A percentile compares a stretch with the other conserved stretches of the same genome.
These are phyloP conservation scores for Irpex lacteus DNA, from an alignment of 1,284 basidiomycete genomes.

Conservation along the genomic window DNA sequence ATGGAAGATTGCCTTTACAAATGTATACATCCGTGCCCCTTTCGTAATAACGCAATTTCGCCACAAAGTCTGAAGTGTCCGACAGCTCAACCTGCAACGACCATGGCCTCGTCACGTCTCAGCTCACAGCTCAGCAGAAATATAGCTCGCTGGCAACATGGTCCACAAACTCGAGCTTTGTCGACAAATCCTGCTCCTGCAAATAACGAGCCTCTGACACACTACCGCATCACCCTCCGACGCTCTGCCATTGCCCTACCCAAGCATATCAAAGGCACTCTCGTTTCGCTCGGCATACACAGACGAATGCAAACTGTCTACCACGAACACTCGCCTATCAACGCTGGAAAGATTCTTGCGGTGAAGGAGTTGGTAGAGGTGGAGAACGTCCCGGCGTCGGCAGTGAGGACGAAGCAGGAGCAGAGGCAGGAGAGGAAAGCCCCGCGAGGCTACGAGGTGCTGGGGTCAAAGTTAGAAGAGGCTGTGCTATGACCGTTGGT, in stretches of 20 bases:
- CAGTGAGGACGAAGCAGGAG: constrained; percentile 64
- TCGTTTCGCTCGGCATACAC: constrained; percentile 76
- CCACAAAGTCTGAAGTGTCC: neutral
- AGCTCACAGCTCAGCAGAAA: neutral
- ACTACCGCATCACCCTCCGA: constrained; percentile 82
- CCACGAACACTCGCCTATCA: constrained; percentile 66
- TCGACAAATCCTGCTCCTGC: neutral
- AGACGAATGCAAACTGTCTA: constrained; percentile 82
- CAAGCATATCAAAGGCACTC: constrained; percentile 66
- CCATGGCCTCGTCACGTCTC: neutral
- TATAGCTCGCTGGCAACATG: neutral
- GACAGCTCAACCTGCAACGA: neutral
- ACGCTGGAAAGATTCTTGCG: constrained; percentile 78
- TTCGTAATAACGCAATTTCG: no score
- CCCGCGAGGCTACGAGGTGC: constrained; percentile 61
- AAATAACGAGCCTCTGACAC: constrained; percentile 44
- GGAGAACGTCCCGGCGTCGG: constrained; percentile 67
- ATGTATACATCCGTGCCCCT: no score
- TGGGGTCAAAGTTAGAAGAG: constrained; percentile 26
- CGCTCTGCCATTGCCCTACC: constrained; percentile 83
- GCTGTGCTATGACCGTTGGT: neutral
- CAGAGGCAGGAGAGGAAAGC: constrained; percentile 63
- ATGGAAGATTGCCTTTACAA: neutral
- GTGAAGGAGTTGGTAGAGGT: constrained; percentile 89
- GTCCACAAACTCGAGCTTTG: neutral